Conservation (phyloP, 192 early-diverging fungal species). For the Umbelopsis vinacea region DNA sequence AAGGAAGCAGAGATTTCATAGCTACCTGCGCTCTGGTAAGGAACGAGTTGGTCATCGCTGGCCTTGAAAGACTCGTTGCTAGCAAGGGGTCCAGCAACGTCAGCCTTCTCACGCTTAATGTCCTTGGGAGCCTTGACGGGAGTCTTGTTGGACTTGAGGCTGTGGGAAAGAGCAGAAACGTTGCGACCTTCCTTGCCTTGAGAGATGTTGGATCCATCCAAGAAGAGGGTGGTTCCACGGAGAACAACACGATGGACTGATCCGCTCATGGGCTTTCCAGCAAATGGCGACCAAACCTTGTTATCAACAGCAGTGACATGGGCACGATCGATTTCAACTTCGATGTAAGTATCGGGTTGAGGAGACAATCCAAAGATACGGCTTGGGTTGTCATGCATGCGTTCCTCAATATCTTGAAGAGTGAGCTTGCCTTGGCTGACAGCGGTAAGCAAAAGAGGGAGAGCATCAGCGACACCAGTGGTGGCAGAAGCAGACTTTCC, state of each 20-base stretch:
- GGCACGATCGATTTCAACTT: conserved; percentile 87
- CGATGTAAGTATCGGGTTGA: conserved; percentile 92
- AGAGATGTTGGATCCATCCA: conserved; percentile 73
- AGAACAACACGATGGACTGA: conserved; percentile 90
- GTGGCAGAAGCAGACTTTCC: conserved; percentile 45
- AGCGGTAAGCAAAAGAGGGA: conserved; percentile 83
- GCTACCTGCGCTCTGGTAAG: conserved; percentile 30
- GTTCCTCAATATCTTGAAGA: conserved; percentile 73
- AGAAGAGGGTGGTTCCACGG: conserved; percentile 80
- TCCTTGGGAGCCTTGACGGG: conserved; percentile 29
- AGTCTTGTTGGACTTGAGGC: conserved; percentile 31
- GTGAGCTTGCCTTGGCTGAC: conserved; percentile 78
- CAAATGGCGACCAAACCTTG: conserved; percentile 64
- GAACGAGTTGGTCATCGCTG: conserved; percentile 10
- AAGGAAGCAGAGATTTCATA: conserved; percentile 42
- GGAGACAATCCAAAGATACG: conserved; percentile 92
- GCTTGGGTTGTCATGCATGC: conserved; percentile 85
- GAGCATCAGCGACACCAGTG: conserved; percentile 67
- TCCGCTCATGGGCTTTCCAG: conserved; percentile 64
- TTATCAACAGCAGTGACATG: conserved; percentile 47
- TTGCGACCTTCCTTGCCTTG: conserved; percentile 50
- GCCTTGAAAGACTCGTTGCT: conserved; percentile 23
- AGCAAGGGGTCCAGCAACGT: conserved; percentile 33
- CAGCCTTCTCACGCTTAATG: conserved; percentile 16
- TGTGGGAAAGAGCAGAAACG: conserved; percentile 47